phyloP scores from a whole-genome alignment of 2,329 filamentous ascomycete genomes.

The Claviceps arundinis region DNA sequence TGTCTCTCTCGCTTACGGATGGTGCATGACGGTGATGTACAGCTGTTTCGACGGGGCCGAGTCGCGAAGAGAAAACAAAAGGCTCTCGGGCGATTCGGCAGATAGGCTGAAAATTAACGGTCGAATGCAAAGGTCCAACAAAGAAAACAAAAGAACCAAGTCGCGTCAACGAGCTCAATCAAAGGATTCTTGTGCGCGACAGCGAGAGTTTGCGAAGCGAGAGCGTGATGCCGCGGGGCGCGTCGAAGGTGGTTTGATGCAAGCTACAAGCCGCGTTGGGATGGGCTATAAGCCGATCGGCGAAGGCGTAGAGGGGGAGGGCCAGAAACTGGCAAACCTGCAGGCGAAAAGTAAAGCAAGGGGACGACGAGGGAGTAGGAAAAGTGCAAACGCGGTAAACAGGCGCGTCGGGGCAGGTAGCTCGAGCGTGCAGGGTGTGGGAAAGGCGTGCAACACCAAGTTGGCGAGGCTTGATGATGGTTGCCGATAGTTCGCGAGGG shows the following conservation, averaged over 20 bases:
- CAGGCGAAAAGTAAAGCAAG: constrained; percentile 4
- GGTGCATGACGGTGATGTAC: constrained; percentile 25
- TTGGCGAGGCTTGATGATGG: constrained; percentile 41
- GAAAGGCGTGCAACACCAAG: constrained; percentile 42
- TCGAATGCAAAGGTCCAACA: neutral
- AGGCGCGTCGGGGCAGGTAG: constrained; percentile 28
- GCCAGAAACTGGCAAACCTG: constrained; percentile 5
- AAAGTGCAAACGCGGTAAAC: constrained; percentile 28
- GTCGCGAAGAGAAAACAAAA: neutral
- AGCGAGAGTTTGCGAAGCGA: constrained; percentile 8
- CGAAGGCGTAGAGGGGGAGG: constrained; percentile 11
- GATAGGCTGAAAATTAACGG: constrained; percentile 1
- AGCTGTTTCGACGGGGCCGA: constrained; percentile 3
- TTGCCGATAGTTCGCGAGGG: constrained; percentile 45
- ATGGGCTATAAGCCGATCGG: constrained; percentile 3
- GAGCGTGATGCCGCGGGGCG: constrained; percentile 14
- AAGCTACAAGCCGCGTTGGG: constrained; percentile 5
- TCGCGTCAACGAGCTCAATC: constrained; percentile 14
- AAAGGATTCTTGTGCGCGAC: constrained; percentile 8
- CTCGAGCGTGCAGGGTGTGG: constrained; percentile 30
- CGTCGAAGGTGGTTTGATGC: constrained; percentile 10
- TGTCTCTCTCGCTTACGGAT: constrained; percentile 14
- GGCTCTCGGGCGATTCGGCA: neutral
- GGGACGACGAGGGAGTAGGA: constrained; percentile 18
- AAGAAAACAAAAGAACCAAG: neutral